Percentiles rank a stretch among this genome's conserved stretches.
phyloP scores from a whole-genome alignment of 805 yeast species.

The Wickerhamomyces canadensis region DNA sequence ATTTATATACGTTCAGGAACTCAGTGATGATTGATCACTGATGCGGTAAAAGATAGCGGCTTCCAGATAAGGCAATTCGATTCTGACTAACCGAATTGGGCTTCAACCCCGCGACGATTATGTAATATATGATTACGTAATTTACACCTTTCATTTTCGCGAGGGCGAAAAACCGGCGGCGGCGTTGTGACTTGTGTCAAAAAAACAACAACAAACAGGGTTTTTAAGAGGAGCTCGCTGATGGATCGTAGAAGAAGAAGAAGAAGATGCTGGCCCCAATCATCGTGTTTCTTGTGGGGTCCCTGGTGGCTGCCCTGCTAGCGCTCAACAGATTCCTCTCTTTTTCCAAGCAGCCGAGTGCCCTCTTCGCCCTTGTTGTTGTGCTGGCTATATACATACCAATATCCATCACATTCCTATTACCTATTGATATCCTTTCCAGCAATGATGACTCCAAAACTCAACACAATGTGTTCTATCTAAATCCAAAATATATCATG shows the following conservation, averaged over 20 bases:
- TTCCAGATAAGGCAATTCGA: no score
- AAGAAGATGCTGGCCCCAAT: slow-evolving; percentile 18
- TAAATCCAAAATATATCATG: slow-evolving; percentile 44
- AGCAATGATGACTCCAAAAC: slow-evolving; percentile 25
- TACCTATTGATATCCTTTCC: slow-evolving; percentile 71
- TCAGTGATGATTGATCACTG: no score
- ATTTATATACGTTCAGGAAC: no score
- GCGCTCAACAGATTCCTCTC: slow-evolving; percentile 17
- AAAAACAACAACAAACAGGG: no score
- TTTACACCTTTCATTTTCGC: no score
- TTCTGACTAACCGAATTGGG: no score
- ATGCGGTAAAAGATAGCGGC: no score
- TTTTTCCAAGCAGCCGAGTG: slow-evolving; percentile 17
- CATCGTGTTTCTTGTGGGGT: slow-evolving; percentile 13
- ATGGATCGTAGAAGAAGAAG: neutral
- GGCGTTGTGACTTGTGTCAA: no score
- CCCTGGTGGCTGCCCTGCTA: neutral
- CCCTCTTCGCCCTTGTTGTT: slow-evolving; percentile 16
- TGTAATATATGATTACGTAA: no score
- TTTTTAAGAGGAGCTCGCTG: no score
- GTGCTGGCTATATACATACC: slow-evolving; percentile 67
- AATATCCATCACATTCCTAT: slow-evolving; percentile 61
- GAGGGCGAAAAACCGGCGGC: no score
- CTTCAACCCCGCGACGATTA: no score
- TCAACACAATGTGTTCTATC: slow-evolving; percentile 33